Percentiles rank a stretch among this genome's conserved stretches.
phyloP scores from a whole-genome alignment of 176 grass and related monocot genomes.

The Elymus sibiricus region DNA sequence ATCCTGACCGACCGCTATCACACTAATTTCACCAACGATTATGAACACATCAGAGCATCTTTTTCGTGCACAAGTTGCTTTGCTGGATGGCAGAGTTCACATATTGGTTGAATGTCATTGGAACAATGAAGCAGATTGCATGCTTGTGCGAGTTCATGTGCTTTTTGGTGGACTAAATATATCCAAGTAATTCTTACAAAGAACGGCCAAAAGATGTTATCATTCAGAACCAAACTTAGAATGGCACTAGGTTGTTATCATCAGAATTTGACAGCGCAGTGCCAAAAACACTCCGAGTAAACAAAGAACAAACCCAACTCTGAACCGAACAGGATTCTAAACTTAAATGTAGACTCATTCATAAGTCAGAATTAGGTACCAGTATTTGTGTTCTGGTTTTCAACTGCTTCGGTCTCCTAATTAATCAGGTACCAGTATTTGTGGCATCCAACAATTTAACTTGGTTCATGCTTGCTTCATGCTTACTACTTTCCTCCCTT shows the following conservation, averaged over 20 bases:
- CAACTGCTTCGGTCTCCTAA: background rate
- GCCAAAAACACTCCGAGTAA: background rate
- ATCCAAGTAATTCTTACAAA: background rate
- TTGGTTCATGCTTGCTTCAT: conserved; percentile 5
- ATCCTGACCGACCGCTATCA: background rate
- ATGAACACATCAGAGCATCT: background rate
- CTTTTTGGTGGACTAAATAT: background rate
- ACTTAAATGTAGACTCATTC: background rate
- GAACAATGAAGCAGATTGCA: background rate
- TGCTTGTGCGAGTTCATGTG: background rate
- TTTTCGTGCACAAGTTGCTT: background rate
- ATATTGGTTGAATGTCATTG: background rate
- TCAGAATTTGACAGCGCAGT: background rate
- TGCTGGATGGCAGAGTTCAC: background rate
- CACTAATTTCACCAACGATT: background rate
- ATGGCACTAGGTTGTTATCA: background rate
- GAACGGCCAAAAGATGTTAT: background rate
- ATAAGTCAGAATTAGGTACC: background rate
- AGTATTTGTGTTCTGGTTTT: background rate
- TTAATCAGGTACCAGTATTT: background rate
- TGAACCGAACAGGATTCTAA: background rate
- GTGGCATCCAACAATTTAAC: conserved; percentile 29
- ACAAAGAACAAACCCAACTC: background rate
- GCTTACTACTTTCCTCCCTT: conserved; percentile 46
- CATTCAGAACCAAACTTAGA: background rate